A percentile compares a stretch with the other conserved stretches of the same genome.
Conservation (phyloP, 345 rosid species). For the Erysimum cheiranthoides region DNA sequence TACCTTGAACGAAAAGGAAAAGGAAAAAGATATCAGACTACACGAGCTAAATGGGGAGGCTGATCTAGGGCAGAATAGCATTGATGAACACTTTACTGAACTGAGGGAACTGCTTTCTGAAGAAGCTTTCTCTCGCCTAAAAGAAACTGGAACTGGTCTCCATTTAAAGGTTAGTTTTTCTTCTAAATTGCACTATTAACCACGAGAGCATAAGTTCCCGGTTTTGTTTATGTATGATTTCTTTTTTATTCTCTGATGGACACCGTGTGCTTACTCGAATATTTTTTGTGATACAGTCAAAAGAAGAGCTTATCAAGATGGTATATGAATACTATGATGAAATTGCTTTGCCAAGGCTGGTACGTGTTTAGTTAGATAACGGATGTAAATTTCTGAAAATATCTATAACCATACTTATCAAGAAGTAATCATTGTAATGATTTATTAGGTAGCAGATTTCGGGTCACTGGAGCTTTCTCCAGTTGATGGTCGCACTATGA, state of each 20-base stretch:
- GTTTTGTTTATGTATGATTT: constrained; percentile 7
- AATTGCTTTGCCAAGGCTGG: constrained; percentile 95
- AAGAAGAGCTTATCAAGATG: constrained; percentile 84
- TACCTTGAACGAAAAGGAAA: constrained; percentile 30
- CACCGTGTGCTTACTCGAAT: constrained; percentile 20
- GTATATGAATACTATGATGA: constrained; percentile 78
- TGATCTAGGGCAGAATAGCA: constrained; percentile 29
- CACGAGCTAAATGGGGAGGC: constrained; percentile 26
- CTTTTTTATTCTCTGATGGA: constrained; percentile 1
- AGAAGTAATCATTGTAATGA: constrained; percentile 19
- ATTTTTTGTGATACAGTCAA: constrained; percentile 55
- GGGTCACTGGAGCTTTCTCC: constrained; percentile 98
- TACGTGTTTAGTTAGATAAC: constrained; percentile 47
- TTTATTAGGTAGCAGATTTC: constrained; percentile 85
- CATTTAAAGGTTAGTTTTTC: constrained; percentile 76
- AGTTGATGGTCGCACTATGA: constrained; percentile 93
- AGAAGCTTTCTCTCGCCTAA: constrained; percentile 73
- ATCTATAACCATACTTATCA: constrained; percentile 29
- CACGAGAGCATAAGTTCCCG: background rate
- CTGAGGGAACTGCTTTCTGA: constrained; percentile 76
- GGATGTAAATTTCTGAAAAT: constrained; percentile 34
- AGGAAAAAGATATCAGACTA: constrained; percentile 15
- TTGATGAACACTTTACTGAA: constrained; percentile 58
- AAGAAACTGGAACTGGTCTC: constrained; percentile 88
- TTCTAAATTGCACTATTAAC: constrained; percentile 9